Evolutionary conservation across 2,329 filamentous ascomycete genomes (phyloP).

Genomic region (Fusarium sp.): DNA sequence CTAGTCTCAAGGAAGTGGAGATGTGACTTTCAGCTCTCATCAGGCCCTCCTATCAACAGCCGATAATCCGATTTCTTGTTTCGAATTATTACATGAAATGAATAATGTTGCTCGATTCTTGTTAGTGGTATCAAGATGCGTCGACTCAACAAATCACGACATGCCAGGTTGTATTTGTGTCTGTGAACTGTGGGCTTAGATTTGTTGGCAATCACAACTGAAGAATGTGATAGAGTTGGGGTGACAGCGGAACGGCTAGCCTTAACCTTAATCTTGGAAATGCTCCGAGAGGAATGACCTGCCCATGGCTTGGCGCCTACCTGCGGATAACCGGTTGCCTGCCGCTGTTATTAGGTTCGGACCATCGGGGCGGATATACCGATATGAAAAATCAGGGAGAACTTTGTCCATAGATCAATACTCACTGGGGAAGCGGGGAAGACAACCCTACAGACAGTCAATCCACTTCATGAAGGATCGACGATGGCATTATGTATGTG

Average conservation of each 20-base stretch:
- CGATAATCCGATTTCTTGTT: too few species aligned
- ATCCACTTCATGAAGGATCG: neutral
- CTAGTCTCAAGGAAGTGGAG: neutral
- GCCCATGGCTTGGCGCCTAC: neutral
- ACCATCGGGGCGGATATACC: neutral
- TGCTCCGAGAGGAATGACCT: neutral
- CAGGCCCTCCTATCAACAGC: too few species aligned
- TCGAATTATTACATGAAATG: neutral
- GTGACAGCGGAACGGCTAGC: constrained; percentile 6
- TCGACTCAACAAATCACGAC: rapidly evolving
- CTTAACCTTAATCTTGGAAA: neutral
- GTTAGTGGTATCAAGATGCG: too few species aligned
- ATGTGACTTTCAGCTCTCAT: neutral
- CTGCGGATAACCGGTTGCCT: too few species aligned
- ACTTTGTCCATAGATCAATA: neutral
- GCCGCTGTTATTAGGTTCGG: neutral
- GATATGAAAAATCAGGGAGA: neutral
- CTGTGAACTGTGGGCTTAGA: neutral
- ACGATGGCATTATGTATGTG: neutral
- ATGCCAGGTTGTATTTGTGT: neutral
- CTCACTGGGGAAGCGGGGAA: neutral
- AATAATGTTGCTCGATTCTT: rapidly evolving
- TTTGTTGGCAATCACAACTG: neutral
- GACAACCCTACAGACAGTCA: neutral
- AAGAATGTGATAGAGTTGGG: neutral